Base-by-base conservation (phyloP, 2,329 filamentous ascomycete species). In the Fusarium succisae region DNA sequence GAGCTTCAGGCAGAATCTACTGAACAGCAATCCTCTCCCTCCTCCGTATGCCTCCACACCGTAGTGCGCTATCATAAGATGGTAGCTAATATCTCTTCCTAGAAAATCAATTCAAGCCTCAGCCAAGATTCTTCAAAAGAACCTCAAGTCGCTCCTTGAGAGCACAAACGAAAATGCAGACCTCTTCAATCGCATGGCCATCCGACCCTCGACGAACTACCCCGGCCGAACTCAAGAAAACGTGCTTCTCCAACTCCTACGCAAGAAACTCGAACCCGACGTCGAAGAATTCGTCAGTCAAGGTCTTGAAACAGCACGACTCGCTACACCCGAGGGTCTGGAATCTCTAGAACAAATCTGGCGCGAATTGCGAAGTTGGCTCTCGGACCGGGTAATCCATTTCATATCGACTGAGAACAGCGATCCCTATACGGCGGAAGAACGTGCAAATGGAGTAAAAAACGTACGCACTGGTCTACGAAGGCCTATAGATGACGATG, bases 221-320 rank as follows among this genome's bases (percentile, higher is more conserved):
- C 94, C 90, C 9, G 92, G 90, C 43, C 91, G 88, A 76, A 91
- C 88, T 10, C 91, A 94, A 67, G 90, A 93, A 80, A 83, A 82
- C 55, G 86, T 94, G 8, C 87, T 96, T 3, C 86, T 89, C 32
- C 89, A 92, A 76, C 86, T 97, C 5, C 85, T 97, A 38, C 91
- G 94, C 44, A 97, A 96, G 83, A 96, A 96, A 80, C 87, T 95
- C 55, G 94, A 96, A 75, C 93, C 94, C 0, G 87, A 90, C 30
- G 91, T 95, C 24, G 93, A 95, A 79, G 90, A 91, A 64, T 91
- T 92, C 83, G 91, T 96, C 32, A 88, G 90, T 28, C 85, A 90
- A 58, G 92, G 91, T 3, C 88, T 89, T 41, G 85, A 85, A 66
- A 84, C 84, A 35, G 85, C 85, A 18, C 79, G 77, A 22, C 74